Conservation (phyloP, 495 filamentous ascomycete genomes). For the Daldinia bambusicola region DNA sequence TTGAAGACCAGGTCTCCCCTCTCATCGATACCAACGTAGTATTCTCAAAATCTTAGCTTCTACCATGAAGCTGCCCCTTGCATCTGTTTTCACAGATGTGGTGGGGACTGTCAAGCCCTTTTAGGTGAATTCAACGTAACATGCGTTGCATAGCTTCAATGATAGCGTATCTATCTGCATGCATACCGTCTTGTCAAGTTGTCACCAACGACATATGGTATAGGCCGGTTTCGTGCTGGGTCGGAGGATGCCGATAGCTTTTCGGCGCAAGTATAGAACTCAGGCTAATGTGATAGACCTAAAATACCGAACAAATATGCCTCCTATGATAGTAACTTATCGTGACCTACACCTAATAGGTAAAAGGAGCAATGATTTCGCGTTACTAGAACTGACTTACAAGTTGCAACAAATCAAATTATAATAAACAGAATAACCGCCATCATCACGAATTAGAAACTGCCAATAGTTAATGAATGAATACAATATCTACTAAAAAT, state of each 20-base stretch:
- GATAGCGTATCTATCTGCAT: not conserved
- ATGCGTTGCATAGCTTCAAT: conserved; percentile 26
- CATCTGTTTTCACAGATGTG: conserved; percentile 30
- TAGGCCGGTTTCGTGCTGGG: conserved; percentile 2
- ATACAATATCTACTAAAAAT: not conserved
- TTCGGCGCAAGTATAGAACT: not conserved
- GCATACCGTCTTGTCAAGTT: conserved; percentile 1
- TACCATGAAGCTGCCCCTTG: conserved; percentile 31
- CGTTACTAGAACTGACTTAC: not conserved
- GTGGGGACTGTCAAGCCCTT: conserved; percentile 32
- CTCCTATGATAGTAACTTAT: not conserved
- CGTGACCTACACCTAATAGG: not conserved
- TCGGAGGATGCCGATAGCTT: conserved; percentile 22
- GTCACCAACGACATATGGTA: conserved; percentile 17
- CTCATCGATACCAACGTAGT: conserved; percentile 27
- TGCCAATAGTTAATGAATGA: not conserved
- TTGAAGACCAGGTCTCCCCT: conserved; percentile 8
- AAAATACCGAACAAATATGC: not conserved
- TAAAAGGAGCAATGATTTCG: not conserved
- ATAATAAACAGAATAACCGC: not conserved
- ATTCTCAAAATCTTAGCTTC: conserved; percentile 20
- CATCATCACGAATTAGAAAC: conserved; percentile 15
- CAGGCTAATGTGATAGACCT: not conserved
- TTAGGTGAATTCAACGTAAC: conserved; percentile 38
- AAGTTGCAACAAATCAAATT: not conserved